A percentile compares a stretch with the other conserved stretches of the same genome.
Conservation (phyloP, 2,329 filamentous ascomycete genomes). For the Verticillium dahliae region DNA sequence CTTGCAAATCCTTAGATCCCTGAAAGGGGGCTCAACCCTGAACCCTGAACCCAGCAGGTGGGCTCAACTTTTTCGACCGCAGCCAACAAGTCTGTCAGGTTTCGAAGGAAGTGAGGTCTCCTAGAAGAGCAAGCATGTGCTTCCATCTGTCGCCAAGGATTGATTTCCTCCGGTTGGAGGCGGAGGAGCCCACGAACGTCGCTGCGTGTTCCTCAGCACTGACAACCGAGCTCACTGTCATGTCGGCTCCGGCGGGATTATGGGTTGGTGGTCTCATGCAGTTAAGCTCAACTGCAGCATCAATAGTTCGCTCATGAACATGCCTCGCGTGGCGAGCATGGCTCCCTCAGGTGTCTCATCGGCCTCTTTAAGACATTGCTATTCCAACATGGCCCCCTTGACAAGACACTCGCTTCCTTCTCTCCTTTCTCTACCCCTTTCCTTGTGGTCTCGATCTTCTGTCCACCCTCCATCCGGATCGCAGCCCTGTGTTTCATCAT, state of each 20-base stretch:
- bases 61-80: background rate
- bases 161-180: background rate
- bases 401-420: background rate
- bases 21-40: background rate
- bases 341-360: background rate
- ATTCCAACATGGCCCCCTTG: background rate
- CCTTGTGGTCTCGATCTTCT: background rate
- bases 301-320: background rate
- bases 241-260: background rate
- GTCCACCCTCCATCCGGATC: background rate
- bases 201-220: background rate
- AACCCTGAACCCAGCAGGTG: background rate
- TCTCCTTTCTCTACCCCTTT: background rate
- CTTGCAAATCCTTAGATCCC: background rate
- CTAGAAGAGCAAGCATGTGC: background rate
- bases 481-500: conserved; percentile 1
- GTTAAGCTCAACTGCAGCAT: background rate
- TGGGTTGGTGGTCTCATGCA: background rate
- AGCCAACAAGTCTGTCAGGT: background rate
- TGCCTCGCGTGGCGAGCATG: background rate
- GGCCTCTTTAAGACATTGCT: background rate
- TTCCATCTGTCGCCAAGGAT: background rate
- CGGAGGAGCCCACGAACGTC: background rate
- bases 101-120: background rate
- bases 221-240: background rate